Conservation (phyloP, 768 basidiomycete species). For the Panaeolus cyanescens region DNA sequence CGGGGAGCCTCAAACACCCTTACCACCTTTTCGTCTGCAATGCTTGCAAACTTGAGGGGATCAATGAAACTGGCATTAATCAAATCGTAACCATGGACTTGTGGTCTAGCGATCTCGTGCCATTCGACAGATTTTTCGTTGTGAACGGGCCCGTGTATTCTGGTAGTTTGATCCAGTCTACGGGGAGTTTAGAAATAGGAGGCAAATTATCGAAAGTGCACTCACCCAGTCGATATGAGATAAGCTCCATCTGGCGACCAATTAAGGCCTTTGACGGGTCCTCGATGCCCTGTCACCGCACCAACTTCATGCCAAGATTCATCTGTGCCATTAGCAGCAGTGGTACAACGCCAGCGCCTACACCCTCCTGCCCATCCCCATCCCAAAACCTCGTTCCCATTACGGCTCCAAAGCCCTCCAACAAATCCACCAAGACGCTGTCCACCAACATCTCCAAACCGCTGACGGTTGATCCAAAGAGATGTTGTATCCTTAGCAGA, state of each 20-base stretch:
- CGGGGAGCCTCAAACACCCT: conserved; percentile 92
- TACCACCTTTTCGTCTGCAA: conserved; percentile 95
- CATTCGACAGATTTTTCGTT: conserved; percentile 36
- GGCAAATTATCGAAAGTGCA: conserved; percentile 4
- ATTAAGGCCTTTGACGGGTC: conserved; percentile 73
- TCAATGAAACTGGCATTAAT: conserved; percentile 77
- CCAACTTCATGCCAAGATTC: conserved; percentile 74
- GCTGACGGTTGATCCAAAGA: conserved; percentile 88
- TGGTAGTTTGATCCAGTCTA: conserved; percentile 90
- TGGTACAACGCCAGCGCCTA: conserved; percentile 74
- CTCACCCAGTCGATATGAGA: conserved; percentile 82
- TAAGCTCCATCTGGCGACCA: conserved; percentile 92
- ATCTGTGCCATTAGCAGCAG: conserved; percentile 18
- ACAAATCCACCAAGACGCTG: conserved; percentile 91
- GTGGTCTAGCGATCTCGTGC: conserved; percentile 91
- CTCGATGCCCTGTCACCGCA: conserved; percentile 87
- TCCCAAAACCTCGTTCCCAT: conserved; percentile 67
- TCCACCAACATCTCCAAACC: conserved; percentile 95
- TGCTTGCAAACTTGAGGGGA: conserved; percentile 79
- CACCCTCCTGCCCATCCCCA: conserved; percentile 97
- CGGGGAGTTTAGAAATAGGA: not conserved
- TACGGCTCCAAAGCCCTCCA: conserved; percentile 78
- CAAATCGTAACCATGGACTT: conserved; percentile 96
- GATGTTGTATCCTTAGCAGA: conserved; percentile 46
- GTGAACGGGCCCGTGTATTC: conserved; percentile 71